A percentile compares a stretch with the other conserved stretches of the same genome.
Evolutionary conservation across 2,329 filamentous ascomycete genomes (phyloP).

Genomic region (Raffaelea deltoideospora): DNA sequence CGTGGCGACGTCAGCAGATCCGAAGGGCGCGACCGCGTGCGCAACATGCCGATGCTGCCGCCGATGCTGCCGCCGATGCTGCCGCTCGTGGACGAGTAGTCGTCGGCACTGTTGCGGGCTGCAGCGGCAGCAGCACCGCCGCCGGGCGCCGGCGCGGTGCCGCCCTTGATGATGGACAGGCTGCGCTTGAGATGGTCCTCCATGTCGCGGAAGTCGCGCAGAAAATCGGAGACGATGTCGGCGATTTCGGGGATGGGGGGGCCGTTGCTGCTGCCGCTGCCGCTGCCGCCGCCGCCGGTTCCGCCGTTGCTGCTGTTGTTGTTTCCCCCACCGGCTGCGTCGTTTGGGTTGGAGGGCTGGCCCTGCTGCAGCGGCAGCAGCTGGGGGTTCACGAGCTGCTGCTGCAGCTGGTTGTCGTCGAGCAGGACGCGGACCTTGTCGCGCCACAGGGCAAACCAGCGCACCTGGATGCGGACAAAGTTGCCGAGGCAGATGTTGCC

Average conservation of each 20-base stretch:
- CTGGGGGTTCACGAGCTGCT: too few relatives aligned
- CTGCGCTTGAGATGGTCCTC: conserved; percentile 51
- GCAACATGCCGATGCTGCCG: conserved; percentile 18
- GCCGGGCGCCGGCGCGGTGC: not conserved
- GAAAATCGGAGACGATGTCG: conserved; percentile 65
- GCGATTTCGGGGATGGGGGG: conserved; percentile 42
- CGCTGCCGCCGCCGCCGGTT: conserved; percentile 18
- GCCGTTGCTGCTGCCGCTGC: too few relatives aligned
- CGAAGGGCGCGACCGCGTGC: conserved; percentile 30
- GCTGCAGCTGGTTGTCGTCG: too few relatives aligned
- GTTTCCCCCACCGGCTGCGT: conserved; percentile 20
- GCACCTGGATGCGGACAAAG: conserved; percentile 69
- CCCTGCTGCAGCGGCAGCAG: too few relatives aligned
- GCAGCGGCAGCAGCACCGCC: conserved; percentile 23
- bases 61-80: conserved; percentile 1
- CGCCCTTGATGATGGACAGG: conserved; percentile 42
- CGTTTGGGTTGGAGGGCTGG: conserved; percentile 18
- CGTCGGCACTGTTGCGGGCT: conserved; percentile 26
- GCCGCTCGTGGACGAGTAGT: conserved; percentile 17
- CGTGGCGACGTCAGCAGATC: conserved; percentile 29
- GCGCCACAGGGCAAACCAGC: conserved; percentile 73
- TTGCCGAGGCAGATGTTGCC: conserved; percentile 72
- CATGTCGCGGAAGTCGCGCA: conserved; percentile 61
- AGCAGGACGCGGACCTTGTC: conserved; percentile 68
- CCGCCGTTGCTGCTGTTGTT: not conserved